Evolutionary conservation across 805 yeast species (phyloP).

Genomic region (Candida schatavii): DNA sequence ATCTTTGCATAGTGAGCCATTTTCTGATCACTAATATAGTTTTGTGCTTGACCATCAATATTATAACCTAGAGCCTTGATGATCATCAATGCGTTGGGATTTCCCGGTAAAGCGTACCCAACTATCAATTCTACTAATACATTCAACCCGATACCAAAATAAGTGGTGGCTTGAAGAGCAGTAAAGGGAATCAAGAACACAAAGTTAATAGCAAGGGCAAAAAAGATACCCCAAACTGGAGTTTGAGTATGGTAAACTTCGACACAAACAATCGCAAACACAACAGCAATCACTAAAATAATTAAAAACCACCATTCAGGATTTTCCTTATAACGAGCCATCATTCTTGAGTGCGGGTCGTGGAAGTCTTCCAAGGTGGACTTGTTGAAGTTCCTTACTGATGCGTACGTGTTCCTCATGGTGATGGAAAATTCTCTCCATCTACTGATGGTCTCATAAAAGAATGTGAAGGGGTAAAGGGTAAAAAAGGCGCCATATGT

Average conservation of each 20-base stretch:
- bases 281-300: constrained; percentile 25
- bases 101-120: constrained; percentile 17
- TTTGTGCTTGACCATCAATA: constrained; percentile 55
- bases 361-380: constrained; percentile 30
- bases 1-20: constrained; percentile 61
- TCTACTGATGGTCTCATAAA: constrained; percentile 16
- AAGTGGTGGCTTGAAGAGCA: constrained; percentile 27
- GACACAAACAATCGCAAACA: constrained; percentile 9
- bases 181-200: constrained; percentile 32
- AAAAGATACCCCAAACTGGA: constrained; percentile 28
- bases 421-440: constrained; percentile 5
- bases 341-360: constrained; percentile 32
- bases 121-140: constrained; percentile 36
- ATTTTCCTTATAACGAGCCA: constrained; percentile 31
- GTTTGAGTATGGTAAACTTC: constrained; percentile 30
- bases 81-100: constrained; percentile 37
- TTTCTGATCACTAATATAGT: constrained; percentile 55
- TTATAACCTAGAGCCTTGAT: constrained; percentile 60
- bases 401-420: constrained; percentile 1
- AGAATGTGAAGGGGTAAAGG: constrained; percentile 24
- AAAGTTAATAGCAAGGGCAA: constrained; percentile 23
- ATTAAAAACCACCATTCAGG: constrained; percentile 30
- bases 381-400: constrained; percentile 16
- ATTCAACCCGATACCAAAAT: constrained; percentile 31
- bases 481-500: constrained; percentile 27